A percentile compares a stretch with the other conserved stretches of the same genome.
These are phyloP conservation scores for Trichoderma lentiforme DNA, from an alignment of 2,329 filamentous ascomycete species.

Conservation along the genomic window DNA sequence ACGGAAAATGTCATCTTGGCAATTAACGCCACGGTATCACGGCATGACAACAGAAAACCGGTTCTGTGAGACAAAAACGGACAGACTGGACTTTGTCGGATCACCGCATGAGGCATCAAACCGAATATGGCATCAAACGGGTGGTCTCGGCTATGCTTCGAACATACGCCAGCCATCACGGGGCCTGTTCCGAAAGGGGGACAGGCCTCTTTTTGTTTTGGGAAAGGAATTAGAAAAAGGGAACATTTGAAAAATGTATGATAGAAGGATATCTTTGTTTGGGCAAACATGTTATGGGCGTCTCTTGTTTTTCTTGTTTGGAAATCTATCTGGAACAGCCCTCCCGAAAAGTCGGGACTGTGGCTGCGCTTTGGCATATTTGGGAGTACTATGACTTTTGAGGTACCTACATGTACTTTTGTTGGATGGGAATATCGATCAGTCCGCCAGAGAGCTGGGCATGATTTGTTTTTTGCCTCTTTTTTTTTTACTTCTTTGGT, in stretches of 20 bases:
- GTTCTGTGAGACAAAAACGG: not conserved
- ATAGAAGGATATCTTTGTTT: slow-evolving; percentile 15
- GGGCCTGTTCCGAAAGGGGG: slow-evolving; percentile 1
- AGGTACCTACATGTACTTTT: not conserved
- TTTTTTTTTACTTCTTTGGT: not conserved
- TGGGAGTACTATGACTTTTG: slow-evolving; percentile 9
- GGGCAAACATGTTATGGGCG: slow-evolving; percentile 3
- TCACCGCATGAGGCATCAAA: not conserved
- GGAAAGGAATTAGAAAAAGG: slow-evolving; percentile 14
- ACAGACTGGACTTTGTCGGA: not conserved
- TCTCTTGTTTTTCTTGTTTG: not conserved
- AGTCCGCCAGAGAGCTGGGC: not conserved
- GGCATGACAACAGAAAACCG: not conserved
- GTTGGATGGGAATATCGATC: not conserved
- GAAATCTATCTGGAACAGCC: not conserved
- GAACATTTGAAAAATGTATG: slow-evolving; percentile 15
- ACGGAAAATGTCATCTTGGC: not conserved
- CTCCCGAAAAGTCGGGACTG: slow-evolving; percentile 1
- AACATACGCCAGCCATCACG: not conserved
- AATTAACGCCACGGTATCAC: slow-evolving; percentile 9
- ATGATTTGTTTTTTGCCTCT: not conserved
- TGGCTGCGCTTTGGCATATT: slow-evolving; percentile 11
- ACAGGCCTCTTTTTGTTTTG: not conserved
- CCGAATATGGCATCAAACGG: slow-evolving; percentile 1
- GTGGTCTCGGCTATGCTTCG: not conserved